Conservation (phyloP, 78 protist genomes). For the Dictyostelium citrinum region DNA sequence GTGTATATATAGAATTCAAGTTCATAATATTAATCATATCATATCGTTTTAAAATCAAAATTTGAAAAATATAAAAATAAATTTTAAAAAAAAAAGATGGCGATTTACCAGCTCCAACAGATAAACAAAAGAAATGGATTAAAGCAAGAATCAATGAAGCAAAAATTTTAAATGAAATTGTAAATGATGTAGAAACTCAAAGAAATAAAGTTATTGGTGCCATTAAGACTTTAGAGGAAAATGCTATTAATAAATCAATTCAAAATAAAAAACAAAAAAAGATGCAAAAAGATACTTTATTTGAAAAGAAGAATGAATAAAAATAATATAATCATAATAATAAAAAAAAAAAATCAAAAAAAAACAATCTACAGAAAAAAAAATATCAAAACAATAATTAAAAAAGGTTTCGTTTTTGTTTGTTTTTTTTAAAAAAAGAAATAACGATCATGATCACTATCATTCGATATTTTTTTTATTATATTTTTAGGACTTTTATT, state of each 20-base stretch:
- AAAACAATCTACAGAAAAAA: background rate
- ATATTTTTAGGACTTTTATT: background rate
- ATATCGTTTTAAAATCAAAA: too few species aligned
- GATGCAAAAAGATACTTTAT: constrained; percentile 2
- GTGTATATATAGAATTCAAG: too few species aligned
- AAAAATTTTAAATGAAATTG: constrained; percentile 13
- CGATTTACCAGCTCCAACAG: constrained; percentile 32
- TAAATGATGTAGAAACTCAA: constrained; percentile 13
- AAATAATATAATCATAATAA: background rate
- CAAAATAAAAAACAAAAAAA: constrained; percentile 19
- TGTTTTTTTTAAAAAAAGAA: background rate
- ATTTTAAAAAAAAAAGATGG: constrained; percentile 27
- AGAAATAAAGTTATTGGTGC: background rate
- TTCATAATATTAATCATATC: background rate
- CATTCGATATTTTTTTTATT: background rate
- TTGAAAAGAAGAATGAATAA: background rate
- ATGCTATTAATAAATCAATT: constrained; percentile 5
- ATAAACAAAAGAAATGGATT: constrained; percentile 56
- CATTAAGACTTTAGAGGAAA: background rate
- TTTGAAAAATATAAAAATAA: too few species aligned
- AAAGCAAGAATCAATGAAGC: constrained; percentile 28
- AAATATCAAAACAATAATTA: background rate
- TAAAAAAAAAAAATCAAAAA: background rate
- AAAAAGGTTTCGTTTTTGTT: background rate
- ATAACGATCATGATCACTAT: background rate